Conservation (phyloP, 352 stramenopile genomes). For the Thalassiosira exigua region DNA sequence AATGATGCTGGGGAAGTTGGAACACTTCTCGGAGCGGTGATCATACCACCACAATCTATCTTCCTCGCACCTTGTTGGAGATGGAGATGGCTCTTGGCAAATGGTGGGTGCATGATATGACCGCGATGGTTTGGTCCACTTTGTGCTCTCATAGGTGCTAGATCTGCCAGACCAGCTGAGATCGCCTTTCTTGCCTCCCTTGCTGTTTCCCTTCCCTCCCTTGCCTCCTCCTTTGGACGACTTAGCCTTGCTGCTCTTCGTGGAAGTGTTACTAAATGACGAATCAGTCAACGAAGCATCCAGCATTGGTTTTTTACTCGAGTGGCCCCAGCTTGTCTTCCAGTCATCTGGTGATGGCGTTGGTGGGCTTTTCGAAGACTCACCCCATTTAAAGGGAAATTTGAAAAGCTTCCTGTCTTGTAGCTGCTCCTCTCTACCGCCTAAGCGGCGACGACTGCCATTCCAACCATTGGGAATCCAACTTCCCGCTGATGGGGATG, state of each 20-base stretch:
- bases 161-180: neutral
- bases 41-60: neutral
- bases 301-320: too few relatives aligned
- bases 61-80: neutral
- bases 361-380: too few relatives aligned
- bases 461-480: too few relatives aligned
- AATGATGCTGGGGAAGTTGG: conserved; percentile 3
- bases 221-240: neutral
- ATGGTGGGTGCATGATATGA: neutral
- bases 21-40: neutral
- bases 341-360: too few relatives aligned
- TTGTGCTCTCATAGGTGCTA: neutral
- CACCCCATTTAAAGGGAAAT: too few relatives aligned
- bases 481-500: too few relatives aligned
- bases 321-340: too few relatives aligned
- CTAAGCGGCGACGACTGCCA: too few relatives aligned
- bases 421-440: too few relatives aligned
- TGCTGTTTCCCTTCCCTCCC: neutral
- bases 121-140: neutral
- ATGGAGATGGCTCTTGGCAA: neutral
- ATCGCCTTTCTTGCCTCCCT: neutral
- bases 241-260: neutral
- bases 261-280: neutral
- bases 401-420: too few relatives aligned
- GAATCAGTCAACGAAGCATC: too few relatives aligned